Percentiles rank a stretch among this genome's conserved stretches.
These are phyloP conservation scores for Ascocoryne sarcoides DNA, from an alignment of 2,329 filamentous ascomycete genomes.

Conservation along the genomic window DNA sequence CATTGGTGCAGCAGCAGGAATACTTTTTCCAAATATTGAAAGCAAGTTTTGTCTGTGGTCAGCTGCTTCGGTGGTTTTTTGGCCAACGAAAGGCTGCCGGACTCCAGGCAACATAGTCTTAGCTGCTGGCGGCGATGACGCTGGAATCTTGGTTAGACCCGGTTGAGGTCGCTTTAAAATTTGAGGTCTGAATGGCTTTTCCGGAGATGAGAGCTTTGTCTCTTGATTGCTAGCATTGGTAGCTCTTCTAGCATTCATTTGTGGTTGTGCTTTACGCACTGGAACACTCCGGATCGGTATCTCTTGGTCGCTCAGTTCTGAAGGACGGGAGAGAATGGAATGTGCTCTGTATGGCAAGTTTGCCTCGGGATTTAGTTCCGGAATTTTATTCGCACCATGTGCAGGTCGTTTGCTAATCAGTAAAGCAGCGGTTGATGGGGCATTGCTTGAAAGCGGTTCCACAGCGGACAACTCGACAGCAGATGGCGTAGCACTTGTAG, in stretches of 20 bases:
- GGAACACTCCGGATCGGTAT: constrained; percentile 1
- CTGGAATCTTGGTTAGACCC: constrained; percentile 22
- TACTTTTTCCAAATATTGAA: constrained; percentile 23
- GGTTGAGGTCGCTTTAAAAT: constrained; percentile 42
- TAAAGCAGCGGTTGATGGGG: constrained; percentile 12
- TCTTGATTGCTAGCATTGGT: background rate
- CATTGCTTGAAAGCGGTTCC: constrained; percentile 20
- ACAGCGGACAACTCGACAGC: constrained; percentile 28
- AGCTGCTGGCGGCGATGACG: background rate
- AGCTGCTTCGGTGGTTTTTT: constrained; percentile 33
- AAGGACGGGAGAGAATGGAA: constrained; percentile 22
- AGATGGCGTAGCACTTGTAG: constrained; percentile 21
- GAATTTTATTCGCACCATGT: constrained; percentile 11
- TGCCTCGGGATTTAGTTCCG: constrained; percentile 19
- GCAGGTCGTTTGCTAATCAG: constrained; percentile 17
- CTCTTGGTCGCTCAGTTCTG: constrained; percentile 13
- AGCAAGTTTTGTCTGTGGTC: constrained; percentile 37
- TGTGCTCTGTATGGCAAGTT: constrained; percentile 24
- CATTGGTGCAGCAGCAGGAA: constrained; percentile 5
- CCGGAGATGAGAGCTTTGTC: constrained; percentile 14
- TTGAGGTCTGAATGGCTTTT: constrained; percentile 43
- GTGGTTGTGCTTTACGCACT: constrained; percentile 2
- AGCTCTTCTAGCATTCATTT: background rate
- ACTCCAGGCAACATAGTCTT: background rate
- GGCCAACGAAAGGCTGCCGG: constrained; percentile 21